phyloP scores from a whole-genome alignment of 768 basidiomycete species.

The Leccinum truebloodii region DNA sequence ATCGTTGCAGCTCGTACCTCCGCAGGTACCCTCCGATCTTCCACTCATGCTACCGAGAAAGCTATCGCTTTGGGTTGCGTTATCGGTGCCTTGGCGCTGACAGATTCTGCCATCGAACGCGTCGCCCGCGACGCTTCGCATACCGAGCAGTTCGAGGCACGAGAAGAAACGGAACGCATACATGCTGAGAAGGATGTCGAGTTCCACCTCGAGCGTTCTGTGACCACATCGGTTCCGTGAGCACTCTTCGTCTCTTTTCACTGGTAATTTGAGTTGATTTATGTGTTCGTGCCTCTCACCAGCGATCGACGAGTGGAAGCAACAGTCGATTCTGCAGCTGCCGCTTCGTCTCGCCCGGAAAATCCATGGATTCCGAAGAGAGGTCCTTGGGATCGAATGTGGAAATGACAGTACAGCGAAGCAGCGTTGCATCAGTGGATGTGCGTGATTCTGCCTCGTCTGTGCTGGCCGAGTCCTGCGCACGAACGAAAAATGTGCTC shows the following conservation, averaged over 20 bases:
- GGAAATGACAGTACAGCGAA: background rate
- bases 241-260: background rate
- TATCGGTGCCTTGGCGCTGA: background rate
- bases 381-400: background rate
- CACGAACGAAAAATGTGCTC: background rate
- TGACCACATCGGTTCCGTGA: background rate
- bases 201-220: background rate
- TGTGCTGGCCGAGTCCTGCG: background rate
- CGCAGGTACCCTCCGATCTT: background rate
- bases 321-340: background rate
- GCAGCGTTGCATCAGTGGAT: background rate
- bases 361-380: background rate
- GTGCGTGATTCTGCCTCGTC: background rate
- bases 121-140: background rate
- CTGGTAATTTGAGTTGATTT: background rate
- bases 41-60: background rate
- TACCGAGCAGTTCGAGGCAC: background rate
- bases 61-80: background rate
- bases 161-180: background rate
- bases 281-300: background rate
- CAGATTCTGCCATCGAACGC: background rate
- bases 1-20: background rate
- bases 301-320: background rate
- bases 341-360: background rate
- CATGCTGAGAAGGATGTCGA: background rate